These are phyloP conservation scores for Ogataea parapolymorpha DNA, from an alignment of 805 yeast genomes.

Conservation along the genomic window DNA sequence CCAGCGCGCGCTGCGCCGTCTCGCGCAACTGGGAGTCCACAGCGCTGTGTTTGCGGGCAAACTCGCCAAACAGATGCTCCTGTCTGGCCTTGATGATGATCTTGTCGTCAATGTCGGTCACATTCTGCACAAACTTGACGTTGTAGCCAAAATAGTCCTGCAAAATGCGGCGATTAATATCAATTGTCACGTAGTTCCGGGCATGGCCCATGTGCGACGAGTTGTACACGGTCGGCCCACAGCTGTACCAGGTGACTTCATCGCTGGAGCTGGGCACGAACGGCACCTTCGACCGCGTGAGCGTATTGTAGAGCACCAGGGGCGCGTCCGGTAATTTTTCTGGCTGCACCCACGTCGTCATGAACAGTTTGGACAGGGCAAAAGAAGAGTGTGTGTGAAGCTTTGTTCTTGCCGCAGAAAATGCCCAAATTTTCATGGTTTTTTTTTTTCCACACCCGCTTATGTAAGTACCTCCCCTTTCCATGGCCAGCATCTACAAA, in stretches of 20 bases:
- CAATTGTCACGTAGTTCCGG: slow-evolving; percentile 91
- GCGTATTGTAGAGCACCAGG: slow-evolving; percentile 72
- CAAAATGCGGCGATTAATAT: slow-evolving; percentile 84
- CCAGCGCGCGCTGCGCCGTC: slow-evolving; percentile 43
- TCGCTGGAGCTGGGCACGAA: slow-evolving; percentile 67
- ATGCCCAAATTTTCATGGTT: slow-evolving; percentile 10
- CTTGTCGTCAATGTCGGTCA: slow-evolving; percentile 98
- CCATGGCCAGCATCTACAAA: slow-evolving; percentile 47
- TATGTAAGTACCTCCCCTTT: slow-evolving; percentile 5
- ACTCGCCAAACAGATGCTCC: slow-evolving; percentile 69
- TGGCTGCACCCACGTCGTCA: slow-evolving; percentile 33
- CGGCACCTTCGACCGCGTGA: slow-evolving; percentile 75
- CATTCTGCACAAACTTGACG: slow-evolving; percentile 87
- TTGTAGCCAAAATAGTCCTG: slow-evolving; percentile 91
- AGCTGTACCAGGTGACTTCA: slow-evolving; percentile 88
- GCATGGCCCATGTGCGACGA: slow-evolving; percentile 99
- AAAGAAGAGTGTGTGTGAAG: neutral
- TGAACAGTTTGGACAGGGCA: slow-evolving; percentile 6
- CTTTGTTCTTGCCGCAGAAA: slow-evolving; percentile 8
- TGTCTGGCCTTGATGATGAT: slow-evolving; percentile 95
- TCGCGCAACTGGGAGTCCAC: slow-evolving; percentile 31
- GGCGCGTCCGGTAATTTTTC: slow-evolving; percentile 30
- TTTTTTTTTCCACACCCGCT: slow-evolving; percentile 4
- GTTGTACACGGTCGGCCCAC: slow-evolving; percentile 98
- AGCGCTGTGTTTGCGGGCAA: slow-evolving; percentile 31